These are phyloP conservation scores for Colletotrichum sp. DNA, from an alignment of 2,329 filamentous ascomycete species.

Conservation along the genomic window DNA sequence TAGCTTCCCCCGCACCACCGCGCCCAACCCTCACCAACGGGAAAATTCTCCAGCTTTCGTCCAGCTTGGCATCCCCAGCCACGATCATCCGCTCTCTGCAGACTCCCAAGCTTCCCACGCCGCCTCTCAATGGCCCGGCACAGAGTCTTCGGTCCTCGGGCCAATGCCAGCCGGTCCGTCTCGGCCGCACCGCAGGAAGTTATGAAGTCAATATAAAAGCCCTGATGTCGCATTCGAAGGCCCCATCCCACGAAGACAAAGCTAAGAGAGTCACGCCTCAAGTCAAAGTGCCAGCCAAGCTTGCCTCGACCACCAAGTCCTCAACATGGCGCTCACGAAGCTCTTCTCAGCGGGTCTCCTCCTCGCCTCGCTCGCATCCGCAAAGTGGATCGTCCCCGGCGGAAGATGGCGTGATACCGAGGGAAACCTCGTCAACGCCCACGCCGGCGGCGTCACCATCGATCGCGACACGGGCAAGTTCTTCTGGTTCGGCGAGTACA, in stretches of 20 bases:
- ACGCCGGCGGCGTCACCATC: conserved; percentile 61
- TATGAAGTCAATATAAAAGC: conserved; percentile 3
- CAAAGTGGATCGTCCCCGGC: conserved; percentile 66
- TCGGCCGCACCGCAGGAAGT: not conserved
- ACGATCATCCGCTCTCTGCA: not conserved
- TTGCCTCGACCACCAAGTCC: not conserved
- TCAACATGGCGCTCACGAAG: conserved; percentile 18
- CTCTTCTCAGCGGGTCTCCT: conserved; percentile 7
- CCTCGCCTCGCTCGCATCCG: conserved; percentile 26
- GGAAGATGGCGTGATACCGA: conserved; percentile 66
- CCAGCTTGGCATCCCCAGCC: conserved; percentile 10
- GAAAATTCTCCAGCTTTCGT: not conserved
- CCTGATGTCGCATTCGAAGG: not conserved
- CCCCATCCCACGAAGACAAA: not conserved
- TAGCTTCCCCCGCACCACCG: conserved; percentile 10
- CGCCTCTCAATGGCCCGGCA: conserved; percentile 18
- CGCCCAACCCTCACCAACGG: not conserved
- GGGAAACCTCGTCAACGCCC: conserved; percentile 65
- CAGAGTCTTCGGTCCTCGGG: conserved; percentile 9
- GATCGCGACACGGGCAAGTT: conserved; percentile 59
- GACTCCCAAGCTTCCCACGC: not conserved
- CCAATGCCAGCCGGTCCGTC: conserved; percentile 6
- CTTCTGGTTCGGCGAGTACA: conserved; percentile 69
- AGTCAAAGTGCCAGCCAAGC: not conserved
- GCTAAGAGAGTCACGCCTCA: not conserved